Conservation (phyloP, 305 asterid genomes). For the Fraxinus paxiana region DNA sequence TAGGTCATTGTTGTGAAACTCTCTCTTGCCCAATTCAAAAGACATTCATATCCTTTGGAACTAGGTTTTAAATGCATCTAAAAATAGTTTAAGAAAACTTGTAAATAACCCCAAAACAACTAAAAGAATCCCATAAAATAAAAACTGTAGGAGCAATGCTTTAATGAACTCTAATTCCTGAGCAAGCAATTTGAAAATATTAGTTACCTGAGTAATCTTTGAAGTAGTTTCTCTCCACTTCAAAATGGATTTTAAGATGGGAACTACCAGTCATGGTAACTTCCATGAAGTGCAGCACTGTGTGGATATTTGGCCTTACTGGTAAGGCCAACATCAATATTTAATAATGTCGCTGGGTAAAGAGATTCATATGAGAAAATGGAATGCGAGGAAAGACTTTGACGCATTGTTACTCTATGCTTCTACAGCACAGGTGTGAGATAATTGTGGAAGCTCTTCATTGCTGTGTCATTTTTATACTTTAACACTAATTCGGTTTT, state of each 20-base stretch:
- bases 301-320: background rate
- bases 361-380: background rate
- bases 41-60: background rate
- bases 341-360: background rate
- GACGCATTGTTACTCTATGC: background rate
- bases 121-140: background rate
- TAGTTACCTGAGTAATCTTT: background rate
- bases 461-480: background rate
- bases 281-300: background rate
- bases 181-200: background rate
- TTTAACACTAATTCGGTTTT: background rate
- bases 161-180: background rate
- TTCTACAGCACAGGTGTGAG: background rate
- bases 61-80: background rate
- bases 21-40: background rate
- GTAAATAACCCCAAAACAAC: background rate
- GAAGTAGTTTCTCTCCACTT: background rate
- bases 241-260: background rate
- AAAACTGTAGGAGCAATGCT: background rate
- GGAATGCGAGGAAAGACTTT: background rate
- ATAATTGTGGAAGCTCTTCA: constrained; percentile 4
- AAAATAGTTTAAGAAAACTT: background rate
- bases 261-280: background rate
- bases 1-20: background rate
- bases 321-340: background rate